A percentile compares a stretch with the other conserved stretches of the same genome.
Evolutionary conservation across 2,329 filamentous ascomycete genomes (phyloP).

Genomic region (Grosmannia huntii): DNA sequence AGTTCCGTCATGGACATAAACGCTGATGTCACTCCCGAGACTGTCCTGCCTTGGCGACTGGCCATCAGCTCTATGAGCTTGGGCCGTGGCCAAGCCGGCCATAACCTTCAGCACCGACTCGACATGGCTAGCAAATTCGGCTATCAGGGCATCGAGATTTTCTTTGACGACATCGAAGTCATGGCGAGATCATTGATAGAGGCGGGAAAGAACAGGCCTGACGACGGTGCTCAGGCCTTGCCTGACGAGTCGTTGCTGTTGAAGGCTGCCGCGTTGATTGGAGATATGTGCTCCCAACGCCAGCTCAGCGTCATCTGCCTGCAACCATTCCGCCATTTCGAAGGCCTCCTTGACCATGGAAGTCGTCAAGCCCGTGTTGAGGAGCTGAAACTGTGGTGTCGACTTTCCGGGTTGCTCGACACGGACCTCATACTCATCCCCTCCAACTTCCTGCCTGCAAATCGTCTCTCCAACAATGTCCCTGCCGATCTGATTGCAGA

Average conservation of each 20-base stretch:
- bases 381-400: conserved; percentile 46
- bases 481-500: conserved; percentile 38
- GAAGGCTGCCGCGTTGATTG: conserved; percentile 32
- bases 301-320: conserved; percentile 37
- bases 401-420: conserved; percentile 37
- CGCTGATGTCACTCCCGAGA: too few relatives aligned
- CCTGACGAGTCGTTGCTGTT: conserved; percentile 13
- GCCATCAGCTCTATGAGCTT: conserved; percentile 12
- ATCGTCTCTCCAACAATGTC: conserved; percentile 18
- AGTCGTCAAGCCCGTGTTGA: conserved; percentile 35
- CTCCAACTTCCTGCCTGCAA: conserved; percentile 37
- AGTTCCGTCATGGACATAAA: too few relatives aligned
- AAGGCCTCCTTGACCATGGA: conserved; percentile 40
- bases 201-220: not conserved
- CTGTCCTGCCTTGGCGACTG: not conserved
- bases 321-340: conserved; percentile 52
- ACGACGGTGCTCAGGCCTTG: not conserved
- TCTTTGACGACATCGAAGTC: conserved; percentile 48
- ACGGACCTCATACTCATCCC: conserved; percentile 53
- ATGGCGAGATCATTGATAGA: conserved; percentile 23
- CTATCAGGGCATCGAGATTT: conserved; percentile 46
- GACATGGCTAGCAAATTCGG: conserved; percentile 17
- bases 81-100: conserved; percentile 10
- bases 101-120: conserved; percentile 6
- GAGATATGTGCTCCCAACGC: conserved; percentile 30